Conservation (phyloP, 345 rosid species). For the Hypericum androsaemum region DNA sequence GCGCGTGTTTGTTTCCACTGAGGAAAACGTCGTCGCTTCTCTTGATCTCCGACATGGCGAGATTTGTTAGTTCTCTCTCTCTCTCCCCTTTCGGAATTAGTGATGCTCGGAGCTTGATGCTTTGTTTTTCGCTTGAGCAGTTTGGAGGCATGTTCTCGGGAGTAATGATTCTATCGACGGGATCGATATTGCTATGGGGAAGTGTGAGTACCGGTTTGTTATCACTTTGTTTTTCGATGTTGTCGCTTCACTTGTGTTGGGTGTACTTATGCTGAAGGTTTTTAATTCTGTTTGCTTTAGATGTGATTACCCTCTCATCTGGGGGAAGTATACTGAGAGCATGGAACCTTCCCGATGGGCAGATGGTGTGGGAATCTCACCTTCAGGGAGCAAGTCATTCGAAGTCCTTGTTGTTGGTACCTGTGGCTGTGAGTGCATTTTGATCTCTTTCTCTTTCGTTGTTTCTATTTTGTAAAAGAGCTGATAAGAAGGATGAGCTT, state of each 20-base stretch:
- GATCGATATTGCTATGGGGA: conserved; percentile 72
- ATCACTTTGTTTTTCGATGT: neutral
- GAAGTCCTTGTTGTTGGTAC: conserved; percentile 50
- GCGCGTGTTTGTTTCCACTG: conserved; percentile 87
- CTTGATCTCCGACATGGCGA: conserved; percentile 94
- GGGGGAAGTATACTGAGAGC: conserved; percentile 76
- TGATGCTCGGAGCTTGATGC: neutral
- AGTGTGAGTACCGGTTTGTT: conserved; percentile 38
- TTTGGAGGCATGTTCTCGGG: conserved; percentile 91
- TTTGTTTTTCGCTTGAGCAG: conserved; percentile 26
- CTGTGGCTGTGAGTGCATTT: conserved; percentile 56
- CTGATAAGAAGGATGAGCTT: too few relatives aligned
- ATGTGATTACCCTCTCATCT: conserved; percentile 74
- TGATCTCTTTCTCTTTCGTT: neutral
- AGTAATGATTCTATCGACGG: conserved; percentile 56
- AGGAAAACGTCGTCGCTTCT: conserved; percentile 85
- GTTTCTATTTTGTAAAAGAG: neutral
- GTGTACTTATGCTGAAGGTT: neutral
- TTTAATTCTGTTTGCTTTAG: conserved; percentile 32
- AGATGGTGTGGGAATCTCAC: conserved; percentile 88
- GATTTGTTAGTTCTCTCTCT: conserved; percentile 47
- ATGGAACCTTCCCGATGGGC: conserved; percentile 99
- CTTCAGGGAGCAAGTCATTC: conserved; percentile 49
- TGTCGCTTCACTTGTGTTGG: neutral
- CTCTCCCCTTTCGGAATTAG: neutral